These are phyloP conservation scores for Colletotrichum eremochloae DNA, from an alignment of 2,329 filamentous ascomycete genomes.

Conservation along the genomic window DNA sequence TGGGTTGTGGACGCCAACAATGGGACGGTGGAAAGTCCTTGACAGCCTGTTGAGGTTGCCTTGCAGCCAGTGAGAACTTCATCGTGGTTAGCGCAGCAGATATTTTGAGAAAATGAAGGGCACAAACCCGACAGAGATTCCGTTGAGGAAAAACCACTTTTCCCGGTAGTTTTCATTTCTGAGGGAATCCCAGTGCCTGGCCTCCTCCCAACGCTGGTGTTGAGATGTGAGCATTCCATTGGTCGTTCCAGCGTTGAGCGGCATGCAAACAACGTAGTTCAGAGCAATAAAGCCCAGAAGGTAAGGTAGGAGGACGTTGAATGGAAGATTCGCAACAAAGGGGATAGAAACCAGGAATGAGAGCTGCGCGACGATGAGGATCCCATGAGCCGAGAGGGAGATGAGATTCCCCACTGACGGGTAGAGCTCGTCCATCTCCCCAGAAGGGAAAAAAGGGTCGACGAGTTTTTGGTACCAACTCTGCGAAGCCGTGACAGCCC, in stretches of 20 bases:
- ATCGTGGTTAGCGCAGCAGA: not conserved
- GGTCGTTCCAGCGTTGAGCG: slow-evolving; percentile 63
- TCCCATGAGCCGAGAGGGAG: slow-evolving; percentile 68
- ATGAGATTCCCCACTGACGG: slow-evolving; percentile 68
- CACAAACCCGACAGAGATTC: slow-evolving; percentile 72
- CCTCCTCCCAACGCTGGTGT: slow-evolving; percentile 62
- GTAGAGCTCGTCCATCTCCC: slow-evolving; percentile 73
- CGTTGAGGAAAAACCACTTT: slow-evolving; percentile 86
- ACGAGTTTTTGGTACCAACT: slow-evolving; percentile 4
- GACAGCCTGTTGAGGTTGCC: slow-evolving; percentile 79
- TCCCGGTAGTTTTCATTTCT: slow-evolving; percentile 66
- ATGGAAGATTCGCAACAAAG: slow-evolving; percentile 57
- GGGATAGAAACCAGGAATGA: slow-evolving; percentile 71
- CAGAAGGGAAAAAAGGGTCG: slow-evolving; percentile 56
- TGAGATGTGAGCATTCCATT: slow-evolving; percentile 59
- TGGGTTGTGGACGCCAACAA: slow-evolving; percentile 81
- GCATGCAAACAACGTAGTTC: slow-evolving; percentile 64
- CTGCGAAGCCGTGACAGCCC: not conserved
- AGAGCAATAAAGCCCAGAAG: slow-evolving; percentile 60
- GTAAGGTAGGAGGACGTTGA: slow-evolving; percentile 60
- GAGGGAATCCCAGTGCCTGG: slow-evolving; percentile 24
- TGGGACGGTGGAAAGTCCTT: slow-evolving; percentile 77
- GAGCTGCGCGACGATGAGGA: slow-evolving; percentile 72
- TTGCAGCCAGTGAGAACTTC: slow-evolving; percentile 71
- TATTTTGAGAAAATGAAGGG: too few relatives aligned